phyloP scores from a whole-genome alignment of 2,329 filamentous ascomycete genomes.

The Karstenula rhodostoma region DNA sequence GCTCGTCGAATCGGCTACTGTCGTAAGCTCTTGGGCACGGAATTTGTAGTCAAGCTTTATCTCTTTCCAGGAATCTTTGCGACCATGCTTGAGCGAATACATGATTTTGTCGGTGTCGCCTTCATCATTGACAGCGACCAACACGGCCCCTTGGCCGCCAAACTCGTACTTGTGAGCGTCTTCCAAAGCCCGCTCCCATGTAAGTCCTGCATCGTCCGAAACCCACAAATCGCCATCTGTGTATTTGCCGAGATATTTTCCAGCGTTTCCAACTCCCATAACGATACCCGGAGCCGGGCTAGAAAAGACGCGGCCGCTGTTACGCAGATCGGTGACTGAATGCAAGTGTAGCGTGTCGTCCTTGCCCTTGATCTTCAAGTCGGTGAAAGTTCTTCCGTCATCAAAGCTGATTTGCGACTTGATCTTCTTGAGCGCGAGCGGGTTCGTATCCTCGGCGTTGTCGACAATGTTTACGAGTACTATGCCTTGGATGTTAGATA shows the following conservation, averaged over 20 bases:
- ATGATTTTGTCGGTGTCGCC: conserved; percentile 68
- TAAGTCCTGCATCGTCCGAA: conserved; percentile 88
- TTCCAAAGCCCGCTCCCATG: conserved; percentile 77
- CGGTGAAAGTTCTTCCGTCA: conserved; percentile 85
- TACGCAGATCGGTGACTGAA: conserved; percentile 85
- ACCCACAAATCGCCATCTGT: conserved; percentile 81
- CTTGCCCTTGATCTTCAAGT: conserved; percentile 71
- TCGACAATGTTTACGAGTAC: conserved; percentile 89
- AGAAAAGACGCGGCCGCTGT: conserved; percentile 87
- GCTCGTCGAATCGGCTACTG: conserved; percentile 90
- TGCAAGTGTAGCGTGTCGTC: conserved; percentile 82
- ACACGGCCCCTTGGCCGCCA: conserved; percentile 87
- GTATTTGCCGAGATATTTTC: conserved; percentile 74
- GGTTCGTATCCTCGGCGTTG: conserved; percentile 78
- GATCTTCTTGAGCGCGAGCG: conserved; percentile 69
- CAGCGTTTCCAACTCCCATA: conserved; percentile 93
- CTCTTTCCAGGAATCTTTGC: conserved; percentile 72
- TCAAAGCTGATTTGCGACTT: conserved; percentile 91
- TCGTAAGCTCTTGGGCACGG: conserved; percentile 77
- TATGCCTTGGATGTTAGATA: conserved; percentile 89
- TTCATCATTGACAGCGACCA: conserved; percentile 81
- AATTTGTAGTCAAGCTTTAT: conserved; percentile 76
- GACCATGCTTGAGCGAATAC: conserved; percentile 91
- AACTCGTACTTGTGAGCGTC: conserved; percentile 96
- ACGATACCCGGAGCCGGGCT: conserved; percentile 92